A percentile compares a stretch with the other conserved stretches of the same genome.
Conservation (phyloP, 164 flowering plant genomes). For the Magnolia changhungtana region DNA sequence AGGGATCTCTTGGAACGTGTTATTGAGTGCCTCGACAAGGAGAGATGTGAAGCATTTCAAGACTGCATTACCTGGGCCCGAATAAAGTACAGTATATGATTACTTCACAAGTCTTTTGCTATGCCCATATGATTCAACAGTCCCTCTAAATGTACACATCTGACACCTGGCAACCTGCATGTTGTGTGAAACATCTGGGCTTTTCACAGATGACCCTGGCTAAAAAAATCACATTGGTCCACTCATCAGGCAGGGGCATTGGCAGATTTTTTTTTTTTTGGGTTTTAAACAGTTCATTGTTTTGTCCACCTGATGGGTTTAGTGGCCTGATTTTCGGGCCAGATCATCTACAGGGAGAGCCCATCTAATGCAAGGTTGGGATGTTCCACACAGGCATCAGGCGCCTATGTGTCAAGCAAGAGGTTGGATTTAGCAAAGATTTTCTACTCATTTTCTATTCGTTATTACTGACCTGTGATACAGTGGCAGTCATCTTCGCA, state of each 20-base stretch:
- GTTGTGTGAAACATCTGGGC: background rate
- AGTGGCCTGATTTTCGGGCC: background rate
- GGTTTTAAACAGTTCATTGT: too few relatives aligned
- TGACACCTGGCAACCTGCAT: too few relatives aligned
- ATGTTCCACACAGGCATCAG: too few relatives aligned
- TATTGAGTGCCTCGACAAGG: slow-evolving; percentile 71
- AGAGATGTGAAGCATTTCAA: slow-evolving; percentile 68
- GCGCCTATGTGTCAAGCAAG: too few relatives aligned
- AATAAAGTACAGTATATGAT: slow-evolving; percentile 41
- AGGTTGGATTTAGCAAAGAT: too few relatives aligned
- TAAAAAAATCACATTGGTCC: background rate
- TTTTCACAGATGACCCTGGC: background rate
- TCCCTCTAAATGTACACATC: too few relatives aligned
- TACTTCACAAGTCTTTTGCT: background rate
- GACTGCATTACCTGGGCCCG: slow-evolving; percentile 90
- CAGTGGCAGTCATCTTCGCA: background rate
- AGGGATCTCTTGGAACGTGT: slow-evolving; percentile 78
- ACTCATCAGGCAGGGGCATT: background rate
- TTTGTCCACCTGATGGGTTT: background rate
- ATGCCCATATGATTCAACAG: too few relatives aligned
- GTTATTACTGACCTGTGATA: background rate
- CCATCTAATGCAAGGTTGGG: background rate
- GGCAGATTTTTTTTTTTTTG: too few relatives aligned
- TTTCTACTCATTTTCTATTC: background rate
- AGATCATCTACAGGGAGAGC: background rate